Evolutionary conservation across 495 filamentous ascomycete species (phyloP).

Genomic region (Neurospora pannonica): DNA sequence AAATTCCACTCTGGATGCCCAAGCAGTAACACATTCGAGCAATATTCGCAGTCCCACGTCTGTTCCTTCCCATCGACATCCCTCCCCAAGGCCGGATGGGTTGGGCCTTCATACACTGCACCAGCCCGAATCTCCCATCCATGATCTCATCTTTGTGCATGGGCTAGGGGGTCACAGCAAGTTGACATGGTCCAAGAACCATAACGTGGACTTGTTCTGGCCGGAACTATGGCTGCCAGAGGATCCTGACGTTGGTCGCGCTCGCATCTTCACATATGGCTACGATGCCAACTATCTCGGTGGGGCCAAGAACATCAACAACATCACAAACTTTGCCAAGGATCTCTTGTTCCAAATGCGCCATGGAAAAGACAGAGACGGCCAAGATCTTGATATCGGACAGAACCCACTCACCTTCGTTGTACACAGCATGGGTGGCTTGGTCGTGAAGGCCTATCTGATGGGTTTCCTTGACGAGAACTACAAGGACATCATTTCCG

Average conservation of each 20-base stretch:
- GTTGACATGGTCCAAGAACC: conserved; percentile 23
- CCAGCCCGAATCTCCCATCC: not conserved
- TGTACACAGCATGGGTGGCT: conserved; percentile 37
- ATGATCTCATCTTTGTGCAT: conserved; percentile 30
- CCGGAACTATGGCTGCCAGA: conserved; percentile 21
- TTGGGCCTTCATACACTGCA: not conserved
- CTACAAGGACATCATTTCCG: conserved; percentile 26
- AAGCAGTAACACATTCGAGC: not conserved
- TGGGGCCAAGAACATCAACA: conserved; percentile 6
- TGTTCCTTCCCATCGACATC: not conserved
- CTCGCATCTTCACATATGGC: conserved; percentile 29
- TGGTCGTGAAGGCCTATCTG: conserved; percentile 36
- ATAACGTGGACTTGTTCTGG: conserved; percentile 24
- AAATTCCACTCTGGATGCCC: not conserved
- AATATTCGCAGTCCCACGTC: not conserved
- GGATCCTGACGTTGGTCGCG: conserved; percentile 19
- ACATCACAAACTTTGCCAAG: conserved; percentile 31
- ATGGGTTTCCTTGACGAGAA: conserved; percentile 27
- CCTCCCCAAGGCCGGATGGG: not conserved
- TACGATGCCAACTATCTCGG: conserved; percentile 21
- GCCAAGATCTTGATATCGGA: conserved; percentile 6
- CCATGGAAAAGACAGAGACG: conserved; percentile 17
- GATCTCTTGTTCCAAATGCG: conserved; percentile 26
- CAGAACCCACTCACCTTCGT: conserved; percentile 33
- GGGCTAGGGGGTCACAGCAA: conserved; percentile 25